Base-by-base conservation (phyloP, 140 eudicot species). In the Cichorium intybus region DNA sequence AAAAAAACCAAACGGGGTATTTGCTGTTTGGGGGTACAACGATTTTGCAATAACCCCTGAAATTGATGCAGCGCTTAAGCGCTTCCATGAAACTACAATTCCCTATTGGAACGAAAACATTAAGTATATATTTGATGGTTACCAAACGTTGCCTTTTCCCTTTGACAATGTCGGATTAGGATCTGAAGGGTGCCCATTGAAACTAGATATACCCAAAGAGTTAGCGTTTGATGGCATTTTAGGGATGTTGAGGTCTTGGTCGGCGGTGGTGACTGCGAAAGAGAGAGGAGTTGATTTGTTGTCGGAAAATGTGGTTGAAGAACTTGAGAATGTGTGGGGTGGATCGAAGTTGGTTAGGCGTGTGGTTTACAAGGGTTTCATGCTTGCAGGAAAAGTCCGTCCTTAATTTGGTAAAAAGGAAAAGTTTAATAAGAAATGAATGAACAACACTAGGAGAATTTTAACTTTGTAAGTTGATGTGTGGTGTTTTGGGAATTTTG, bases 1-100 rank as follows among this genome's bases (percentile, higher is more conserved):
- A 4, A 49, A 70, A 3, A 85, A 79, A 63, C 88, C 86, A 15
- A 74, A 77, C n/a, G 93, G 88, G 8, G 41, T 82, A 5, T 49
- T 82, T 4, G 88, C 86, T 23, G 85, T 76, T 22, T 85, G 88
- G 88, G 75, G 83, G 21, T 85, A 85, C 71, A 79, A 75, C 10
- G 71, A 68, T 56, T 61, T 66, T 45, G 52, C 27, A 2, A 83
- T 85, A 6, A 69, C 64, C 18, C 83, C 81, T 17, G 66, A 51
- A 22, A 72, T 81, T 28, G 85, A 81, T 23, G 69, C 72, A 2
- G 75, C 68, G 0, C 49, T 75, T 56, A 78, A 76, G 72, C 49
- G 71, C 0, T 85, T 75, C 29, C 79, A 62, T 1, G 76, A 62
- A 10, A 59, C 80, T 3, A 72, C 80, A 0, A 58, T 74, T 10